These are phyloP conservation scores for Saccharomycopsis sp. DNA, from an alignment of 805 yeast species.

Conservation along the genomic window DNA sequence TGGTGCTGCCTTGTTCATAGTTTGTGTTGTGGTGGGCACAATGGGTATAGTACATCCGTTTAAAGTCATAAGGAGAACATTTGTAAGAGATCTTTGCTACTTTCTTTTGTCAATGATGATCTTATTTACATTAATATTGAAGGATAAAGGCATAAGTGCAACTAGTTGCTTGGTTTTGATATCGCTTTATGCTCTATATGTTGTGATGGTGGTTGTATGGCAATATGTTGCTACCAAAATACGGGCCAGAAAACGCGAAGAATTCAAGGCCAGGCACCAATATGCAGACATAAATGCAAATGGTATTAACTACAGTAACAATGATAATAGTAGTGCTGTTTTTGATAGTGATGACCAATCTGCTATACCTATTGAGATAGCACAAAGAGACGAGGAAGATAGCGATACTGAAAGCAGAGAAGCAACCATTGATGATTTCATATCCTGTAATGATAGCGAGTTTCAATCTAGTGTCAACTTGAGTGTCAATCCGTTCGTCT, in stretches of 20 bases:
- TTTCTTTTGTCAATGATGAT: conserved; percentile 46
- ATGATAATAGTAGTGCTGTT: background rate
- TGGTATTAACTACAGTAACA: background rate
- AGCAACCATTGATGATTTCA: conserved; percentile 11
- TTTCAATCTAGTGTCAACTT: conserved; percentile 2
- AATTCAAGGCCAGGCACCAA: conserved; percentile 11
- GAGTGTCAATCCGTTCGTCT: conserved; percentile 11
- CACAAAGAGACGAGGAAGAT: background rate
- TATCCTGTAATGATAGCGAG: background rate
- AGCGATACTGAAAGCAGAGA: background rate
- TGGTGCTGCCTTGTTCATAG: conserved; percentile 82
- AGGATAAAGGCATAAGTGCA: conserved; percentile 47
- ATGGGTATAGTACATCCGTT: conserved; percentile 68
- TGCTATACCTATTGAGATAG: background rate
- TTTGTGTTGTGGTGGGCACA: conserved; percentile 72
- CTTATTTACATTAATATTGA: conserved; percentile 42
- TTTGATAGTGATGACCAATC: background rate
- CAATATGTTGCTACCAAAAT: conserved; percentile 29
- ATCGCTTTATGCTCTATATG: conserved; percentile 50
- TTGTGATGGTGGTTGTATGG: conserved; percentile 40
- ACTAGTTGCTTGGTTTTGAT: conserved; percentile 56
- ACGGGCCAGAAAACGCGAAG: conserved; percentile 2
- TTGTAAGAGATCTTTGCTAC: conserved; percentile 55
- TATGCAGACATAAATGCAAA: background rate
- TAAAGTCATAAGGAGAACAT: conserved; percentile 38